A percentile compares a stretch with the other conserved stretches of the same genome.
phyloP scores from a whole-genome alignment of 176 grass and related monocot genomes.

The Paspalum notatum region DNA sequence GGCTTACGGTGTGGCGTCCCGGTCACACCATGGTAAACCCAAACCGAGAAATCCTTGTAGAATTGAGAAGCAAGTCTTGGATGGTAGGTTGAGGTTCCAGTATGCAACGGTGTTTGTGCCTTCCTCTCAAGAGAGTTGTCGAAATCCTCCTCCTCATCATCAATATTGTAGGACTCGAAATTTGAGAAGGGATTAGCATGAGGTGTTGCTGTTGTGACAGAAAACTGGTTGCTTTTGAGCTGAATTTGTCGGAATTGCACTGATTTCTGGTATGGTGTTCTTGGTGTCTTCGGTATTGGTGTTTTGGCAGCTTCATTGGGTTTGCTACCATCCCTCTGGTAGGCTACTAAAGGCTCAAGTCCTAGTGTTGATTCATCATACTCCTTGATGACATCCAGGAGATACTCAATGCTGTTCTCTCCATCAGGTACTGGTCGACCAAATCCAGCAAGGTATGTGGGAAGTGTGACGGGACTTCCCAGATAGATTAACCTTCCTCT shows the following conservation, averaged over 20 bases:
- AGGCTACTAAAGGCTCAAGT: slow-evolving; percentile 65
- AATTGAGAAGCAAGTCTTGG: slow-evolving; percentile 72
- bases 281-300: slow-evolving; percentile 57
- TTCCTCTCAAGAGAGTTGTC: slow-evolving; percentile 73
- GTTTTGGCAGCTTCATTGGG: slow-evolving; percentile 60
- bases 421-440: slow-evolving; percentile 62
- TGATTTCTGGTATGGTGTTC: slow-evolving; percentile 58
- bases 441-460: slow-evolving; percentile 59
- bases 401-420: slow-evolving; percentile 76
- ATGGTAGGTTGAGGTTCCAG: slow-evolving; percentile 38
- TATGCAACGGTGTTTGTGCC: slow-evolving; percentile 40
- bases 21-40: slow-evolving; percentile 69
- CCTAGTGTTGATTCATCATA: slow-evolving; percentile 66
- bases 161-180: slow-evolving; percentile 44
- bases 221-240: slow-evolving; percentile 72
- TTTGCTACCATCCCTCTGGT: slow-evolving; percentile 67
- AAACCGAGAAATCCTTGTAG: slow-evolving; percentile 79
- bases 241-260: slow-evolving; percentile 53
- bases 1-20: slow-evolving; percentile 55
- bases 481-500: slow-evolving; percentile 65
- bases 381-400: slow-evolving; percentile 82
- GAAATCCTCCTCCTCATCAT: slow-evolving; percentile 45
- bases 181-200: slow-evolving; percentile 43
- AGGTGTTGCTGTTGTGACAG: slow-evolving; percentile 35
- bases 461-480: slow-evolving; percentile 56